These are phyloP conservation scores for Glarea lozoyensis DNA, from an alignment of 495 filamentous ascomycete genomes.

Conservation along the genomic window DNA sequence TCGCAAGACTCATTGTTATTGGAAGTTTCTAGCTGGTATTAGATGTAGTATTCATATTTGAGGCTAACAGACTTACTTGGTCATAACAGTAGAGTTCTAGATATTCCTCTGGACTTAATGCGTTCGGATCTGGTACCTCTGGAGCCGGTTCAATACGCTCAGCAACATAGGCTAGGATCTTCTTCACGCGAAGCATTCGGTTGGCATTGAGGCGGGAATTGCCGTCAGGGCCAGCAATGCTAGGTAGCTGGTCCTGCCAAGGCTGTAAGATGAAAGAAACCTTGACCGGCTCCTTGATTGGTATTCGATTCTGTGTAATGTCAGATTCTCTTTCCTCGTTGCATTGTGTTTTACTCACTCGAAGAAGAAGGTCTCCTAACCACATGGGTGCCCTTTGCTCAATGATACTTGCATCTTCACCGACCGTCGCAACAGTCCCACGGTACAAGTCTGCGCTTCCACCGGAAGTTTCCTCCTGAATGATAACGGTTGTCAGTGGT, in stretches of 20 bases:
- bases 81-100: slow-evolving; percentile 90
- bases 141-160: slow-evolving; percentile 72
- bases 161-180: slow-evolving; percentile 86
- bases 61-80: slow-evolving; percentile 49
- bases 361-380: slow-evolving; percentile 83
- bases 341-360: slow-evolving; percentile 33
- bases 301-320: slow-evolving; percentile 59
- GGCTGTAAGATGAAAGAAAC: slow-evolving; percentile 86
- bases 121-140: slow-evolving; percentile 43
- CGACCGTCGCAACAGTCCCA: slow-evolving; percentile 71
- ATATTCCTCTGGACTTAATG: slow-evolving; percentile 79
- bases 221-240: slow-evolving; percentile 53
- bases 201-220: slow-evolving; percentile 92
- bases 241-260: slow-evolving; percentile 66
- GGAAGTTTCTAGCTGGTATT: slow-evolving; percentile 32
- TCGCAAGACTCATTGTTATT: slow-evolving; percentile 79
- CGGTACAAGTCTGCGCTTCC: slow-evolving; percentile 88
- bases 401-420: slow-evolving; percentile 69
- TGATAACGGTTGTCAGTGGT: slow-evolving; percentile 71
- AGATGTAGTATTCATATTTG: slow-evolving; percentile 1
- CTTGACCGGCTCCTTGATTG: slow-evolving; percentile 86
- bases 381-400: slow-evolving; percentile 82
- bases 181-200: slow-evolving; percentile 89
- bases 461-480: slow-evolving; percentile 90
- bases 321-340: not conserved